Conservation (phyloP, 805 yeast genomes). For the Saccharomycopsis sp. region DNA sequence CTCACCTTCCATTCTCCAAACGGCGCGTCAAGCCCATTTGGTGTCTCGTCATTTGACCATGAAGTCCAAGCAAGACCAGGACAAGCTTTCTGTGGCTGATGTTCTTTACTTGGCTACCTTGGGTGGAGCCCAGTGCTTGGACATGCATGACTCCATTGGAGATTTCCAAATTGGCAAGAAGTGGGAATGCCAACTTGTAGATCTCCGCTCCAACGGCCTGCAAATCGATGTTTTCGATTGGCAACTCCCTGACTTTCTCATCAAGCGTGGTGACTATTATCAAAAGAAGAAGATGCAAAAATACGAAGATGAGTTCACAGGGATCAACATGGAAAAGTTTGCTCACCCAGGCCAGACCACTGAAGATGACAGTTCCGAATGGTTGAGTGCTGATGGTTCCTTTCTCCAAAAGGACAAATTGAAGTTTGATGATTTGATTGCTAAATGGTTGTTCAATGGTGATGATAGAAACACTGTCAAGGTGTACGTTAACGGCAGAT, state of each 20-base stretch:
- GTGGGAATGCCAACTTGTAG: constrained; percentile 78
- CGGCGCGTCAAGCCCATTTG: constrained; percentile 60
- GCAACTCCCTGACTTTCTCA: constrained; percentile 41
- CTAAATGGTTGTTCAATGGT: constrained; percentile 89
- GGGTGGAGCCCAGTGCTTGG: constrained; percentile 81
- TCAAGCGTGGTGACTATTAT: constrained; percentile 10
- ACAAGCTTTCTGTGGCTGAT: constrained; percentile 55
- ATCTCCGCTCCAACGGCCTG: constrained; percentile 43
- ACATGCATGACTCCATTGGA: constrained; percentile 51
- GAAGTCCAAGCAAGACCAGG: constrained; percentile 36
- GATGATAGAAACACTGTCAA: constrained; percentile 80
- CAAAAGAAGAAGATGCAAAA: not conserved
- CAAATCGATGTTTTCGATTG: constrained; percentile 69
- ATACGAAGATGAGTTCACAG: constrained; percentile 1
- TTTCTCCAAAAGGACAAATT: constrained; percentile 27
- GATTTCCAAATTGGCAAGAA: constrained; percentile 66
- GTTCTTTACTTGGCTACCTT: constrained; percentile 74
- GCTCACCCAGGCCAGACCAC: constrained; percentile 6
- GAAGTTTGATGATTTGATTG: constrained; percentile 48
- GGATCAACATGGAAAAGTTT: constrained; percentile 1
- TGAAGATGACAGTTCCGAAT: too few relatives aligned
- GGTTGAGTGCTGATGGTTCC: constrained; percentile 15
- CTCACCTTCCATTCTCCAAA: constrained; percentile 52
- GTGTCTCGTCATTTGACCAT: constrained; percentile 66
- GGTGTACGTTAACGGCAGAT: constrained; percentile 78